Percentiles rank a stretch among this genome's conserved stretches.
Evolutionary conservation across 345 rosid genomes (phyloP).

Genomic region (Citrus australasica): DNA sequence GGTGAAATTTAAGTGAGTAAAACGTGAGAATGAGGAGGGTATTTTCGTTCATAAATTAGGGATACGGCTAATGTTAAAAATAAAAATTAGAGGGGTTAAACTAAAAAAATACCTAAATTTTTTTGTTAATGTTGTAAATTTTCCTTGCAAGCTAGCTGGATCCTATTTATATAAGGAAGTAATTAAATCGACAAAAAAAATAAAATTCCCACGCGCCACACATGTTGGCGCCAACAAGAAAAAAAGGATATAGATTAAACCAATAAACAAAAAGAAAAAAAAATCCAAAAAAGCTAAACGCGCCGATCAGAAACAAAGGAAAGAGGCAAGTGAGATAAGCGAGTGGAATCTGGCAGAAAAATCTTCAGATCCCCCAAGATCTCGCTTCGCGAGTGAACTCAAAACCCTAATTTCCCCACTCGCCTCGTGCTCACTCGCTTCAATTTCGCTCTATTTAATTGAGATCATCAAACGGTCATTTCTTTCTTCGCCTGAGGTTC

Average conservation of each 20-base stretch:
- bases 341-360: conserved; percentile 3
- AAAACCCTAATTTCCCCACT: conserved; percentile 10
- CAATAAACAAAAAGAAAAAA: not conserved
- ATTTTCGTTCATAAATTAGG: no score
- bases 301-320: conserved; percentile 2
- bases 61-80: no score
- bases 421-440: conserved; percentile 8
- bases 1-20: no score
- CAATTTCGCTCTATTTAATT: not conserved
- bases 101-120: no score
- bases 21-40: no score
- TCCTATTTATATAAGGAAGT: not conserved
- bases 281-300: not conserved
- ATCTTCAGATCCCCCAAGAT: not conserved
- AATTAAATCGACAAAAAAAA: not conserved
- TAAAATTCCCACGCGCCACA: not conserved
- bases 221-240: not conserved
- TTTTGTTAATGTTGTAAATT: no score
- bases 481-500: not conserved
- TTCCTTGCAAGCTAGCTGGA: no score
- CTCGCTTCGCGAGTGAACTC: conserved; percentile 1
- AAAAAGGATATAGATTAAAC: not conserved
- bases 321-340: conserved; percentile 10
- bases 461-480: not conserved
- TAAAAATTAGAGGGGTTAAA: no score